Evolutionary conservation across 495 filamentous ascomycete genomes (phyloP).

Genomic region (Tuber indicum): DNA sequence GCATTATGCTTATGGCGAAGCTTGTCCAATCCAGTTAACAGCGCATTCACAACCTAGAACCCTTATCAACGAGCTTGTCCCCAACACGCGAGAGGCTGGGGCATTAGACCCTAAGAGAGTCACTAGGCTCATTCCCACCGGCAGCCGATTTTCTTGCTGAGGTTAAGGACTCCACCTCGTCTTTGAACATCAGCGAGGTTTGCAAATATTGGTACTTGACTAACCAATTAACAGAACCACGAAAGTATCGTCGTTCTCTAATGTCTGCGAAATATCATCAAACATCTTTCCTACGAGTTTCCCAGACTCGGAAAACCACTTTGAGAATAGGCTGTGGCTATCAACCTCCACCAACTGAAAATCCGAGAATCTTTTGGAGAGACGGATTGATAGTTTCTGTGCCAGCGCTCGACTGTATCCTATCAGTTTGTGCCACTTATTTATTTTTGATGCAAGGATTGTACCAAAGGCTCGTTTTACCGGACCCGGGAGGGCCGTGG

Average conservation of each 20-base stretch:
- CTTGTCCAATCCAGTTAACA: constrained; percentile 44
- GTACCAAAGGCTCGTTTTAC: constrained; percentile 37
- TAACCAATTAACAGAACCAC: constrained; percentile 50
- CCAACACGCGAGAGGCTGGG: not conserved
- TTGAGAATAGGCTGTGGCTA: constrained; percentile 50
- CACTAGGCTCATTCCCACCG: constrained; percentile 48
- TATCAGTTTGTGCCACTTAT: not conserved
- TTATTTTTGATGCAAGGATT: not conserved
- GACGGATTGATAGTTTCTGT: constrained; percentile 54
- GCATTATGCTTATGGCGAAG: constrained; percentile 41
- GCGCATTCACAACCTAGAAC: constrained; percentile 39
- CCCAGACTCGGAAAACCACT: constrained; percentile 53
- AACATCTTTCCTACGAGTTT: constrained; percentile 51
- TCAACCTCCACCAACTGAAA: constrained; percentile 51
- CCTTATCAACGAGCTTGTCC: not conserved
- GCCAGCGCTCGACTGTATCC: constrained; percentile 47
- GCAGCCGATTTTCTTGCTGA: constrained; percentile 46
- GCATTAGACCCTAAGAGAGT: constrained; percentile 45
- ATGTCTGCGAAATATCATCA: constrained; percentile 46
- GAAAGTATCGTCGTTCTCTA: constrained; percentile 47
- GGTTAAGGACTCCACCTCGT: constrained; percentile 54
- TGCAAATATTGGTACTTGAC: not conserved
- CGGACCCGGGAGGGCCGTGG: constrained; percentile 51
- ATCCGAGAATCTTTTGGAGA: constrained; percentile 46
- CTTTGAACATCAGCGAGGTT: constrained; percentile 30